Base-by-base conservation (phyloP, 495 filamentous ascomycete species). In the Penicillium flavigenum region DNA sequence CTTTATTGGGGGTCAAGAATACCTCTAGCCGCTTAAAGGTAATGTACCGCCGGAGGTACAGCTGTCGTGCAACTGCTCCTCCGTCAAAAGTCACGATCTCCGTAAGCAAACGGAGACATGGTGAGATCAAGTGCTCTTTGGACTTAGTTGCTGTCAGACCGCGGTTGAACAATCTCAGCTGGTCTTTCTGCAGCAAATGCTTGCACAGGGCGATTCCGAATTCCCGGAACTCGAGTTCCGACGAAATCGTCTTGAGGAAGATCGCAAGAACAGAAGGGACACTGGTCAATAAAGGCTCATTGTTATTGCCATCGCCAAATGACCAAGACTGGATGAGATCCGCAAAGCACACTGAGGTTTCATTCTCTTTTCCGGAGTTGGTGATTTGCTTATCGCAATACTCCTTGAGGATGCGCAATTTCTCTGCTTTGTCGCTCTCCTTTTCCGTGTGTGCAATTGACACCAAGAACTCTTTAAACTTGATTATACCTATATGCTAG, bases 81-180 rank as follows among this genome's bases (percentile, higher is more conserved):
- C 91, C 92, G 72, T 96, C 90, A 62, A 92, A 91, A 29, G 78
- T 83, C 14, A 87, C 81, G 5, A 89, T 78, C 72, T 97, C 91
- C 20, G 83, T 87, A 47, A 97, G 78, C 46, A 97, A 77, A 56
- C 91, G 82, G 44, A 97, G 70, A 42, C 86, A 89, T 0, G 92
- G 90, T 3, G 88, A 91, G 57, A 97, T 92, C 41, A 96, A 75
- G 73, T 88, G 88, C 36, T 92, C 88, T 63, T 93, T 96, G 3
- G 80, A 76, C 66, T 88, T 90, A 3, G 83, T 81, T 4, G 88
- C 85, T 2, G 85, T 86, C 51, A 96, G 67, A 45, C 86, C 88
- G 54, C 85, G 83, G 34, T 86, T 82, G 32, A 96, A 76, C 11
- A 93, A 76, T 56, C 87, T 84, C 46, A 88, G 75, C 52, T 92